These are phyloP conservation scores for Torrubiella hemipterigena DNA, from an alignment of 2,329 filamentous ascomycete species.

Conservation along the genomic window DNA sequence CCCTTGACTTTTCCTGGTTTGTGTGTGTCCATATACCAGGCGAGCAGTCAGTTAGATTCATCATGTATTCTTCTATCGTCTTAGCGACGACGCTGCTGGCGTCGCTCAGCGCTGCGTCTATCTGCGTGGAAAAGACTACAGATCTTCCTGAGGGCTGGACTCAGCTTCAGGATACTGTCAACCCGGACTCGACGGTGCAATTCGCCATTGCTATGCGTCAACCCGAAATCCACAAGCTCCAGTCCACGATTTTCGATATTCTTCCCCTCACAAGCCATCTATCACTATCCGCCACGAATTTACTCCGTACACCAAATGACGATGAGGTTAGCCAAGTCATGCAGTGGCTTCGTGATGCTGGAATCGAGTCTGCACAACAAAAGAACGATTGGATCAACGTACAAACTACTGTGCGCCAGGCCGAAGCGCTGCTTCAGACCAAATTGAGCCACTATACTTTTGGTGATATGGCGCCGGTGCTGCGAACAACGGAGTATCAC, in stretches of 20 bases:
- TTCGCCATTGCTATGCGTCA: slow-evolving; percentile 9
- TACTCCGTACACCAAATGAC: slow-evolving; percentile 21
- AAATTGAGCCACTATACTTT: slow-evolving; percentile 29
- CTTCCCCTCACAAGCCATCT: slow-evolving; percentile 18
- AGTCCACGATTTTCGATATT: slow-evolving; percentile 8
- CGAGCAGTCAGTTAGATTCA: too few species aligned
- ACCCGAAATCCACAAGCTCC: slow-evolving; percentile 6
- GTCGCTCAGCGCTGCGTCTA: slow-evolving; percentile 2
- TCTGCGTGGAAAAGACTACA: slow-evolving; percentile 5
- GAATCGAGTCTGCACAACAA: slow-evolving; percentile 18
- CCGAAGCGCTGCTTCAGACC: slow-evolving; percentile 27
- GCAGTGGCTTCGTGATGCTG: slow-evolving; percentile 27
- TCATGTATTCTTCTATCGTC: neutral
- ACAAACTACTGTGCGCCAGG: slow-evolving; percentile 24
- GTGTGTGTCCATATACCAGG: too few species aligned
- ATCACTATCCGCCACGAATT: slow-evolving; percentile 20
- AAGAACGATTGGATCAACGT: slow-evolving; percentile 30
- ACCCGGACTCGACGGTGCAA: slow-evolving; percentile 11
- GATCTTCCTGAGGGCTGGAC: slow-evolving; percentile 5
- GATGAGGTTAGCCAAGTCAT: slow-evolving; percentile 22
- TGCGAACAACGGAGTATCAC: slow-evolving; percentile 32
- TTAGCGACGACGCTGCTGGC: slow-evolving; percentile 2
- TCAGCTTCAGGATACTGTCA: slow-evolving; percentile 10
- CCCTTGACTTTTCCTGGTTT: too few species aligned
- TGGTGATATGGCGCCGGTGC: slow-evolving; percentile 19